Percentiles rank a stretch among this genome's conserved stretches.
phyloP scores from a whole-genome alignment of 768 basidiomycete genomes.

The Gautieria morchelliformis region DNA sequence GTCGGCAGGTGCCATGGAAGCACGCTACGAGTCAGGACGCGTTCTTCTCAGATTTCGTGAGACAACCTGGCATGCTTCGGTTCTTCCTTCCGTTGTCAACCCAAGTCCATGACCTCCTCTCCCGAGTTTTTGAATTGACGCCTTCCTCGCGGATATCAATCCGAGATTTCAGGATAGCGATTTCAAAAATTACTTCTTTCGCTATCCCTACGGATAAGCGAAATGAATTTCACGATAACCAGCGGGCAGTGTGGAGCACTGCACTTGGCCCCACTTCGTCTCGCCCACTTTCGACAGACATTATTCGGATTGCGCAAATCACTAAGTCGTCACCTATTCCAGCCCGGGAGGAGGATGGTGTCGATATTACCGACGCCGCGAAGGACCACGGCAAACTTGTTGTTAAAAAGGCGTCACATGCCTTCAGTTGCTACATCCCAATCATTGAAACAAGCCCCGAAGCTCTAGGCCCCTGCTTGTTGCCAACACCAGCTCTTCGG shows the following conservation, averaged over 20 bases:
- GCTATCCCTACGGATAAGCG: background rate
- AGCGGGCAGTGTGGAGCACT: background rate
- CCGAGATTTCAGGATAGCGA: conserved; percentile 17
- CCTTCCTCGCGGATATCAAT: conserved; percentile 45
- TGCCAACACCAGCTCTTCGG: background rate
- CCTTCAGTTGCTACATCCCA: background rate
- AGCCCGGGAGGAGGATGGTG: background rate
- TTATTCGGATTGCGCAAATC: background rate
- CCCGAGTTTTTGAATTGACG: conserved; percentile 63
- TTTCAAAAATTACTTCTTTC: background rate
- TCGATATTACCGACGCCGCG: background rate
- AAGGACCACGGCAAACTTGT: background rate
- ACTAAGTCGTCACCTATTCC: background rate
- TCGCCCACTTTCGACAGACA: background rate
- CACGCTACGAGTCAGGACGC: conserved; percentile 75
- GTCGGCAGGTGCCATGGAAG: conserved; percentile 87
- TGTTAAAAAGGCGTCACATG: background rate
- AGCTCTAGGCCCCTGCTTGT: background rate
- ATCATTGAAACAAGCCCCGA: background rate
- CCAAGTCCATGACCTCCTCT: conserved; percentile 64
- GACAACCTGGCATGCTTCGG: conserved; percentile 72
- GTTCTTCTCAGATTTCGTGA: conserved; percentile 82
- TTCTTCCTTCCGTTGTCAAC: conserved; percentile 73
- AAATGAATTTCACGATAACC: background rate
- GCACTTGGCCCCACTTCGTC: background rate